Evolutionary conservation across 805 yeast genomes (phyloP).

Genomic region (Yarrowia sp.): DNA sequence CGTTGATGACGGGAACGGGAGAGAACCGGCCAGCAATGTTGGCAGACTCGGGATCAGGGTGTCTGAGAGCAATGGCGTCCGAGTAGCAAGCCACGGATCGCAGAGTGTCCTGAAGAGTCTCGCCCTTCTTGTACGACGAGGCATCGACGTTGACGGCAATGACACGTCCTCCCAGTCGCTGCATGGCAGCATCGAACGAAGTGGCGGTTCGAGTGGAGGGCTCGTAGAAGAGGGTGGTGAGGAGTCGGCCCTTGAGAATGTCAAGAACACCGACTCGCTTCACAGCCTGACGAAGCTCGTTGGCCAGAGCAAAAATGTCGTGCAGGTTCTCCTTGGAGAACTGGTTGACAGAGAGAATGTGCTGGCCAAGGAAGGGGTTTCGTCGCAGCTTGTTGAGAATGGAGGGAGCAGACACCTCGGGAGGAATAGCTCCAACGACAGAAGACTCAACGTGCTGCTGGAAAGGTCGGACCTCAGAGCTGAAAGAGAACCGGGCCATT

Average conservation of each 20-base stretch:
- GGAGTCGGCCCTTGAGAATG: slow-evolving; percentile 80
- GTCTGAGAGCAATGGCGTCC: slow-evolving; percentile 96
- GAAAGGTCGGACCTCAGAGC: slow-evolving; percentile 39
- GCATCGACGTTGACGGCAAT: slow-evolving; percentile 79
- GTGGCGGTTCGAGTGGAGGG: slow-evolving; percentile 97
- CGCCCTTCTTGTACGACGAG: slow-evolving; percentile 98
- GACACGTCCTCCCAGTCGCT: slow-evolving; percentile 97
- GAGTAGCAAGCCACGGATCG: slow-evolving; percentile 93
- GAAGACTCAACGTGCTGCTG: slow-evolving; percentile 30
- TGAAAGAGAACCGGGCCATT: slow-evolving; percentile 34
- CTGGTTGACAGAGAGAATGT: slow-evolving; percentile 84
- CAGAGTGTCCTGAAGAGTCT: slow-evolving; percentile 93
- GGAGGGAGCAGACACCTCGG: slow-evolving; percentile 51
- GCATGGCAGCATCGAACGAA: slow-evolving; percentile 99
- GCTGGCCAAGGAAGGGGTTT: slow-evolving; percentile 88
- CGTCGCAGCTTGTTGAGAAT: slow-evolving; percentile 78
- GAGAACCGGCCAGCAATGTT: slow-evolving; percentile 94
- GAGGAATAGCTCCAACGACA: slow-evolving; percentile 31
- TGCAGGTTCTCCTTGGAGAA: slow-evolving; percentile 87
- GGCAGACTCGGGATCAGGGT: slow-evolving; percentile 89
- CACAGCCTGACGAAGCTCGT: slow-evolving; percentile 94
- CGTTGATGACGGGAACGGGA: slow-evolving; percentile 95
- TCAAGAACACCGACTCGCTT: slow-evolving; percentile 95
- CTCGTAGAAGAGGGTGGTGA: slow-evolving; percentile 95
- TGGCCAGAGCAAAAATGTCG: slow-evolving; percentile 91